These are phyloP conservation scores for Colletotrichum eremochloae DNA, from an alignment of 2,329 filamentous ascomycete genomes.

Conservation along the genomic window DNA sequence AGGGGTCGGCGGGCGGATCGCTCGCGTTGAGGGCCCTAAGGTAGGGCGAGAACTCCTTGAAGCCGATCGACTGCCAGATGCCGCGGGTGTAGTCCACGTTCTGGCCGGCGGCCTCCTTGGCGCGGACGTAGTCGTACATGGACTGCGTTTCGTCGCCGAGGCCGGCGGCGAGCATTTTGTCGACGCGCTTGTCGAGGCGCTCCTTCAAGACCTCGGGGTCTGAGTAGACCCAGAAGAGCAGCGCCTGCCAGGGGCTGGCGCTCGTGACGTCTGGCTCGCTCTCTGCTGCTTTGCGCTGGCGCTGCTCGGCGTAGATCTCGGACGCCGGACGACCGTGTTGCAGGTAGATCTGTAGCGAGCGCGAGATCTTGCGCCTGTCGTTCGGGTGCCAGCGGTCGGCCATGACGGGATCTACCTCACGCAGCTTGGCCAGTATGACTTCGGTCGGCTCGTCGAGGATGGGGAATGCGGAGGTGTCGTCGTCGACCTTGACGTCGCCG, in stretches of 20 bases:
- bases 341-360: constrained; percentile 91
- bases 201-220: constrained; percentile 75
- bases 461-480: constrained; percentile 66
- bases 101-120: constrained; percentile 58
- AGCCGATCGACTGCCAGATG: constrained; percentile 97
- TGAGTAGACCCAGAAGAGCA: constrained; percentile 91
- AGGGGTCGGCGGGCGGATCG: constrained; percentile 41
- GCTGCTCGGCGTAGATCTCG: constrained; percentile 87
- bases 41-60: constrained; percentile 88
- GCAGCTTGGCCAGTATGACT: constrained; percentile 78
- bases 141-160: constrained; percentile 64
- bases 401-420: constrained; percentile 89
- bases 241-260: constrained; percentile 62
- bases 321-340: constrained; percentile 86
- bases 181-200: constrained; percentile 82
- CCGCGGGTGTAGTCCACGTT: constrained; percentile 80
- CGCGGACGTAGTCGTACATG: constrained; percentile 57
- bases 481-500: constrained; percentile 12
- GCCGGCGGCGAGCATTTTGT: constrained; percentile 80
- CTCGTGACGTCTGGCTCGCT: constrained; percentile 34
- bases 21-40: constrained; percentile 60
- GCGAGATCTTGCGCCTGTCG: constrained; percentile 88
- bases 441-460: constrained; percentile 81
- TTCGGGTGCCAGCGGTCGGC: constrained; percentile 94
- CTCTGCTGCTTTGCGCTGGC: constrained; percentile 54